Evolutionary conservation across 2,329 filamentous ascomycete genomes (phyloP).

Genomic region (Botrytis tulipae): DNA sequence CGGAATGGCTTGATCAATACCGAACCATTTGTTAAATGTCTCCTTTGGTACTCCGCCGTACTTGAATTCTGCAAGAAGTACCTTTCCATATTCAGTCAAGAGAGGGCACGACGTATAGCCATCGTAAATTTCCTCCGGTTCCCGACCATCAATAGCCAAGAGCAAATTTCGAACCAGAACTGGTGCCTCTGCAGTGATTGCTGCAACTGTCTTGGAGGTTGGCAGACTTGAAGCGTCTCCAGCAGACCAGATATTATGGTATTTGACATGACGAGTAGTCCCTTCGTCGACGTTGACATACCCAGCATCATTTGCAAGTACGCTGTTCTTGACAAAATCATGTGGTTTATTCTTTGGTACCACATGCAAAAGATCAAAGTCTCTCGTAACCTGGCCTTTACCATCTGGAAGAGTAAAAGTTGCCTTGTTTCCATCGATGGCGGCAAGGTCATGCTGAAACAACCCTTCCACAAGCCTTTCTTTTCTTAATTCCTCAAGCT

Average conservation of each 20-base stretch:
- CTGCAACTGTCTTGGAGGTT: constrained; percentile 56
- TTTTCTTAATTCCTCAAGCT: constrained; percentile 52
- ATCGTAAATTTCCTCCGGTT: constrained; percentile 47
- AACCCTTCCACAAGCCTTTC: constrained; percentile 56
- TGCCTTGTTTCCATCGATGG: constrained; percentile 53
- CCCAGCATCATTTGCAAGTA: constrained; percentile 54
- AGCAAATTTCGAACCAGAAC: constrained; percentile 52
- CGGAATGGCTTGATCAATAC: constrained; percentile 56
- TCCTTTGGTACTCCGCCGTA: constrained; percentile 63
- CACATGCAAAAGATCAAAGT: constrained; percentile 56
- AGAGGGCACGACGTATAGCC: constrained; percentile 57
- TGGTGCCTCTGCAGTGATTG: constrained; percentile 51
- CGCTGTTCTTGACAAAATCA: constrained; percentile 52
- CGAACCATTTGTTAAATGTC: constrained; percentile 55
- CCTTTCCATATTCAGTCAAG: constrained; percentile 57
- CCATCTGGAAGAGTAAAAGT: constrained; percentile 48
- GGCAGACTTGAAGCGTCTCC: constrained; percentile 60
- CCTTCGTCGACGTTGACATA: constrained; percentile 57
- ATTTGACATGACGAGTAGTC: constrained; percentile 54
- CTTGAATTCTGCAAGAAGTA: constrained; percentile 64
- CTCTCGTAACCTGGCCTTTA: constrained; percentile 43
- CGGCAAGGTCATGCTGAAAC: constrained; percentile 56
- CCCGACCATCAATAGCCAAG: constrained; percentile 46
- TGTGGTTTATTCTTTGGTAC: constrained; percentile 60
- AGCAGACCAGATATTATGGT: constrained; percentile 56